phyloP scores from a whole-genome alignment of 2,329 filamentous ascomycete genomes.

The Aulographum hederae region DNA sequence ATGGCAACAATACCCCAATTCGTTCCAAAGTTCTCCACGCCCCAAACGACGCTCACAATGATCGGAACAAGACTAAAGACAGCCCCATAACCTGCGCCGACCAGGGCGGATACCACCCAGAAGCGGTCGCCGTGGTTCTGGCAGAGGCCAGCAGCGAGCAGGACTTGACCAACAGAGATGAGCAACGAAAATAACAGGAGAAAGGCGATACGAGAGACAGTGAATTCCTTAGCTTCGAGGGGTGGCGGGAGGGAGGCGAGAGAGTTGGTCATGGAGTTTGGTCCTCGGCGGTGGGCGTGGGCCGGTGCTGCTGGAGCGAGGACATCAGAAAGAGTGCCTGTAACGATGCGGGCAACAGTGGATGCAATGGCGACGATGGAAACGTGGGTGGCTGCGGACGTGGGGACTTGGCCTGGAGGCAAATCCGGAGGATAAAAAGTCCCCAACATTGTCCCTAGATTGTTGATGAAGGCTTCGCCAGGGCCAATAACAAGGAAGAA shows the following conservation, averaged over 20 bases:
- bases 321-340: conserved; percentile 74
- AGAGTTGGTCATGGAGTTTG: conserved; percentile 23
- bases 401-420: conserved; percentile 21
- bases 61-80: conserved; percentile 81
- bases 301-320: conserved; percentile 39
- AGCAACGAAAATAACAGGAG: conserved; percentile 58
- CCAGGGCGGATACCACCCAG: conserved; percentile 65
- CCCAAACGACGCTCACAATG: conserved; percentile 94
- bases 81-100: conserved; percentile 85
- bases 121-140: conserved; percentile 65
- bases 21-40: conserved; percentile 94
- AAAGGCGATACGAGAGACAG: conserved; percentile 62
- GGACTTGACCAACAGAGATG: conserved; percentile 54
- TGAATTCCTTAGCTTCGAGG: conserved; percentile 21
- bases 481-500: conserved; percentile 90
- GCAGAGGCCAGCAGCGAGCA: conserved; percentile 57
- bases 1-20: conserved; percentile 95
- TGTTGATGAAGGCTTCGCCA: conserved; percentile 97
- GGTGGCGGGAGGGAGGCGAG: conserved; percentile 15
- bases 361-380: conserved; percentile 82
- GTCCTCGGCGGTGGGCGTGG: conserved; percentile 26
- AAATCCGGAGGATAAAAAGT: conserved; percentile 56
- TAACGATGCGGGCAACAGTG: conserved; percentile 76
- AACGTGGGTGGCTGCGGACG: conserved; percentile 70
- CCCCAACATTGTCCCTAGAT: conserved; percentile 81